Evolutionary conservation across 306 rosid species (phyloP), one percentile per base, ranked within the genome.

Genomic region (Trifolium fragiferum): DNA sequence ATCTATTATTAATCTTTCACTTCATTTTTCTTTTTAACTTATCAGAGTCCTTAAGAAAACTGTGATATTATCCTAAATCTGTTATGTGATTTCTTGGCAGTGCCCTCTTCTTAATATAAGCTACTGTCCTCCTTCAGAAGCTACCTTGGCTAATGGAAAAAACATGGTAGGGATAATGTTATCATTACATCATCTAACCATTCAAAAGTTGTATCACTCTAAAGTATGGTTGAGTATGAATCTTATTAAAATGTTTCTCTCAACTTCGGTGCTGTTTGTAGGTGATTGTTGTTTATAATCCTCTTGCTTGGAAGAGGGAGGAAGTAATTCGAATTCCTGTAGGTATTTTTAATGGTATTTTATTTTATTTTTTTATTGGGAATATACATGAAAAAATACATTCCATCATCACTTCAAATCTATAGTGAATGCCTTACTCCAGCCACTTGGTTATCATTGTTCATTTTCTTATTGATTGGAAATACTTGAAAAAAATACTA

Each of bases 21-120:
- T 79, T 54, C 3, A 7, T 16, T 15, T 58, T 21, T 75, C 32
- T 68, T 59, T 32, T 27, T 7, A 47, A 73, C 27, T 51, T 79
- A 32, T 63, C 38, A 41, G 60, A 72, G 74, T 55, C 70, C 60
- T 15, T 59, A 50, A 62, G 40, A 58, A 47, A 68, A 30, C 30
- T 68, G 37, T 74, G 40, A 66, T 73, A 32, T 69, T 62, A 65
- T 68, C 11, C 75, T 83, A 21, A 80, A 70, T 44, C 27, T 49
- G 38, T 81, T 60, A 14, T 66, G 61, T 61, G 75, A 54, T 83
- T 59, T 79, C 89, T 90, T 83, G 67, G 81, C 89, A 92, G 98
- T 92, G 98, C 62, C 92, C 96, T 74, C 98, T 92, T 86, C 90
- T 92, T 46, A 92, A 90, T 71, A 76, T 92, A 74, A 92, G 96